Conservation (phyloP, 2,329 filamentous ascomycete genomes). For the Remersonia thermophila region DNA sequence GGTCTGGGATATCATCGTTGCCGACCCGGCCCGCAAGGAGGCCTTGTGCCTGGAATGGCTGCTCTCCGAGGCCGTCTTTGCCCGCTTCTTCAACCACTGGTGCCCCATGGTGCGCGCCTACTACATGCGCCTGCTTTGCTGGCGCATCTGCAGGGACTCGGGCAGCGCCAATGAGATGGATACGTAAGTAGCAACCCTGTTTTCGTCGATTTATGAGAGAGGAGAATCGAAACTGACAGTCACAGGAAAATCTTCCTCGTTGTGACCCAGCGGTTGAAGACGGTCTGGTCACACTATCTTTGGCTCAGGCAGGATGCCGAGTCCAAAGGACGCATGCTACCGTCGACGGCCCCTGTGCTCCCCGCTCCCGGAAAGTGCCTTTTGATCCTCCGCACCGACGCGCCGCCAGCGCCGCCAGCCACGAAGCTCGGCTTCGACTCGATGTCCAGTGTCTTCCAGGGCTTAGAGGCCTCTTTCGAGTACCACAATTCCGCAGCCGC, state of each 20-base stretch:
- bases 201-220: not conserved
- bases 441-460: constrained; percentile 19
- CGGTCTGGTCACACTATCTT: constrained; percentile 68
- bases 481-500: constrained; percentile 2
- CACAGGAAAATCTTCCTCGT: constrained; percentile 55
- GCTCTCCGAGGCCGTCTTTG: constrained; percentile 61
- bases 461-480: constrained; percentile 11
- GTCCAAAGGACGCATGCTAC: constrained; percentile 37
- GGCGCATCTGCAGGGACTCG: constrained; percentile 70
- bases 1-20: constrained; percentile 61
- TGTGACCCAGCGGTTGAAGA: constrained; percentile 55
- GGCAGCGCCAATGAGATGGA: constrained; percentile 54
- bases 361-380: constrained; percentile 78
- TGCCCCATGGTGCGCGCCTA: constrained; percentile 91
- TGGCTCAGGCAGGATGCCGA: constrained; percentile 60
- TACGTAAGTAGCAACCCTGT: constrained; percentile 40
- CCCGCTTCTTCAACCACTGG: constrained; percentile 82
- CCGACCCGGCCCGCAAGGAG: constrained; percentile 54
- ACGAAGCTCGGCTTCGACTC: constrained; percentile 36
- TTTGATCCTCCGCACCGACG: constrained; percentile 76
- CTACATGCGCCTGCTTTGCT: constrained; percentile 81
- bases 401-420: too few species aligned
- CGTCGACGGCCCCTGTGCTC: constrained; percentile 69
- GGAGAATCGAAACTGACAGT: constrained; percentile 16
- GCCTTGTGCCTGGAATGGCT: constrained; percentile 64